Percentiles rank a stretch among this genome's conserved stretches.
These are phyloP conservation scores for Oryza meyeriana DNA, from an alignment of 176 grass and related monocot species.

Conservation along the genomic window DNA sequence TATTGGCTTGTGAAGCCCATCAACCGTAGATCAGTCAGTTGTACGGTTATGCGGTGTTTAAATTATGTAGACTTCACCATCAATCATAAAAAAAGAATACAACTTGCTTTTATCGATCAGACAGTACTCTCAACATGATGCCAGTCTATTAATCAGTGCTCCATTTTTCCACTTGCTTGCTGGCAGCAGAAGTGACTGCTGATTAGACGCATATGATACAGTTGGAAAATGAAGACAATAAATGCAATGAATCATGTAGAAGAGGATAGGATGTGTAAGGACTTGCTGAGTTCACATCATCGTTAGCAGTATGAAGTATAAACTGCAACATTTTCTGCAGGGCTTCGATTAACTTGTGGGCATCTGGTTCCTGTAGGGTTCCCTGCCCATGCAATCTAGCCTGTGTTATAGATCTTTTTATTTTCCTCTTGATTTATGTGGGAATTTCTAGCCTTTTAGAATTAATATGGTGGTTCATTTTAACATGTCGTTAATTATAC, in stretches of 20 bases:
- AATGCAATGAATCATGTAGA: neutral
- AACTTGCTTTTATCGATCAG: neutral
- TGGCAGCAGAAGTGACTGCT: neutral
- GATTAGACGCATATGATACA: neutral
- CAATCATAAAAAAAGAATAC: neutral
- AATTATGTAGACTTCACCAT: too few species aligned
- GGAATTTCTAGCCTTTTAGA: neutral
- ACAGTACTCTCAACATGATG: neutral
- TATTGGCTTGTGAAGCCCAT: neutral
- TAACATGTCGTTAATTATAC: neutral
- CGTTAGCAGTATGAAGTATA: neutral
- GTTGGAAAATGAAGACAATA: neutral
- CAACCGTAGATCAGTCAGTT: neutral
- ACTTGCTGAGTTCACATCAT: neutral
- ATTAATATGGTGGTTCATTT: neutral
- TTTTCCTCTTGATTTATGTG: constrained; percentile 2
- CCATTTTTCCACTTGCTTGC: neutral
- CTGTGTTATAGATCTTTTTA: neutral
- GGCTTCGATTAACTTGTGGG: neutral
- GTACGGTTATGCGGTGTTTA: neutral
- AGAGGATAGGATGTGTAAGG: neutral
- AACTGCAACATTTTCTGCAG: neutral
- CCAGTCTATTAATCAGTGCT: neutral
- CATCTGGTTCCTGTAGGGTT: neutral
- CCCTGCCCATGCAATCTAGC: neutral